These are phyloP conservation scores for Xylaria castorea DNA, from an alignment of 495 filamentous ascomycete species.

Conservation along the genomic window DNA sequence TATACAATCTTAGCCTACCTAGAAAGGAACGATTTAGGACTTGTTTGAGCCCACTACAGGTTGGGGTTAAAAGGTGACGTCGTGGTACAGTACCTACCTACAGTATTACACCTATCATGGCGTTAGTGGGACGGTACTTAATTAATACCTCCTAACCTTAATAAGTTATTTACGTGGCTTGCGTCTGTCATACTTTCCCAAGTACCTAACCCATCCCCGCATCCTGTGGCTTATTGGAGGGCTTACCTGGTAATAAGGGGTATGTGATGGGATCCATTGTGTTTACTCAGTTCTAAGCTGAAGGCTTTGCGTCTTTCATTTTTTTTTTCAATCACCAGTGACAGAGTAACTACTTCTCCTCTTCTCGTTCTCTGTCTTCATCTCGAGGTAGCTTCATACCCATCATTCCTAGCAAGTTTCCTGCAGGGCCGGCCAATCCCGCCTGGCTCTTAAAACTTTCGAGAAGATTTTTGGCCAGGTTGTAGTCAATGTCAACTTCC, in stretches of 20 bases:
- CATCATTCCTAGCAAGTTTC: slow-evolving; percentile 87
- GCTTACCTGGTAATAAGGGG: not conserved
- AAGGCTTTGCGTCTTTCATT: not conserved
- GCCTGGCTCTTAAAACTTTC: slow-evolving; percentile 90
- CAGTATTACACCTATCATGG: no score
- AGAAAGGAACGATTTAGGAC: no score
- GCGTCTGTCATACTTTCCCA: no score
- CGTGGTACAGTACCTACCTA: not conserved
- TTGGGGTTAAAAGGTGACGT: not conserved
- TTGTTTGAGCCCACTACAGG: no score
- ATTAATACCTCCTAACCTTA: no score
- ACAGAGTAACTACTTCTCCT: slow-evolving; percentile 10
- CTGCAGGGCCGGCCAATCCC: slow-evolving; percentile 81
- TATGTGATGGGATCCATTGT: not conserved
- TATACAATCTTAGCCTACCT: no score
- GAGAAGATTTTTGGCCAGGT: slow-evolving; percentile 88
- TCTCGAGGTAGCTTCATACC: slow-evolving; percentile 80
- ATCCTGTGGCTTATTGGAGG: no score
- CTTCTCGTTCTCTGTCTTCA: slow-evolving; percentile 59
- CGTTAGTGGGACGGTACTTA: no score
- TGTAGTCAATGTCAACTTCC: slow-evolving; percentile 80
- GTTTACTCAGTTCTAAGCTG: not conserved
- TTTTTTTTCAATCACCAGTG: not conserved
- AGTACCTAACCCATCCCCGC: no score
- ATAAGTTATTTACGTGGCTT: no score